A percentile compares a stretch with the other conserved stretches of the same genome.
These are phyloP conservation scores for Zygoascus biomembranicola DNA, from an alignment of 805 yeast species.

Conservation along the genomic window DNA sequence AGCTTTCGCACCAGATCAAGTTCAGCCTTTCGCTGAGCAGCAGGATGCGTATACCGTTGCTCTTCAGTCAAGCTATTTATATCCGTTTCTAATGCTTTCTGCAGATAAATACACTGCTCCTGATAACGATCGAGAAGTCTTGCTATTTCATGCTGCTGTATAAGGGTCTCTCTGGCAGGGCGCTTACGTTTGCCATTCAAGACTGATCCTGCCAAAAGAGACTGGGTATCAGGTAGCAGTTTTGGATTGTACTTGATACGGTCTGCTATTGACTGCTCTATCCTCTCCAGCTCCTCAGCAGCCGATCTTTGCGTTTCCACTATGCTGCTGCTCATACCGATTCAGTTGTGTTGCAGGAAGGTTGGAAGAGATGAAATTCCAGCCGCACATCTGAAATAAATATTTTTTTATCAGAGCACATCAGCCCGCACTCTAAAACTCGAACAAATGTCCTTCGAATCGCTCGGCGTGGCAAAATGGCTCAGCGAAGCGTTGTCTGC, in stretches of 20 bases:
- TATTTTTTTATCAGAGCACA: not conserved
- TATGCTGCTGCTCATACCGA: constrained; percentile 4
- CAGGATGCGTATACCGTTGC: constrained; percentile 3
- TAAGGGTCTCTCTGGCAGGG: constrained; percentile 41
- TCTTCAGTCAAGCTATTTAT: constrained; percentile 5
- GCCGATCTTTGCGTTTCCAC: constrained; percentile 21
- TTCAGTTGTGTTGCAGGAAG: constrained; percentile 33
- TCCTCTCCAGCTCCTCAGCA: constrained; percentile 51
- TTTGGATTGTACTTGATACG: constrained; percentile 53
- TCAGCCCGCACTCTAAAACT: not conserved
- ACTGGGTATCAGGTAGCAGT: constrained; percentile 32
- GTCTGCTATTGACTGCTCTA: constrained; percentile 58
- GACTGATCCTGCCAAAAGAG: constrained; percentile 21
- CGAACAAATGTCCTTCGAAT: constrained; percentile 36
- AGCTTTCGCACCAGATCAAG: constrained; percentile 7
- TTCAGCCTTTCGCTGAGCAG: constrained; percentile 11
- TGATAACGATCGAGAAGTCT: constrained; percentile 42
- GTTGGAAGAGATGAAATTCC: not conserved
- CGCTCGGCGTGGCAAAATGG: constrained; percentile 80
- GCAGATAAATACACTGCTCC: constrained; percentile 24
- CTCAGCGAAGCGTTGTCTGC: constrained; percentile 68
- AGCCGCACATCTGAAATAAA: not conserved
- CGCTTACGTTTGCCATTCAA: constrained; percentile 32
- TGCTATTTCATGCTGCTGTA: constrained; percentile 63
- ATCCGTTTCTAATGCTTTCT: constrained; percentile 1